phyloP scores from a whole-genome alignment of 1,139 yeast species.

The Pichia sp. region DNA sequence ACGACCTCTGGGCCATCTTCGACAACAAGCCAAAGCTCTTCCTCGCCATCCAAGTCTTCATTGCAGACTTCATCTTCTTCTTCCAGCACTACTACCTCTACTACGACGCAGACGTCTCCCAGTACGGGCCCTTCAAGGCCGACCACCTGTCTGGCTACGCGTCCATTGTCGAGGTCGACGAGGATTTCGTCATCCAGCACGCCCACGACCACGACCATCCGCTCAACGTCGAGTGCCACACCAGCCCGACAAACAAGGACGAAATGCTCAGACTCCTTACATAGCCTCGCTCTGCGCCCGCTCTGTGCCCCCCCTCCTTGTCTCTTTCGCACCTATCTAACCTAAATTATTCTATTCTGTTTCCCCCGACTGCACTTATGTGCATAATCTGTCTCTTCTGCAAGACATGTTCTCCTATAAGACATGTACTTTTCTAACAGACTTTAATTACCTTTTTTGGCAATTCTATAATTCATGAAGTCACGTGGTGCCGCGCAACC shows the following conservation, averaged over 20 bases:
- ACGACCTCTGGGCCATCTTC: constrained; percentile 24
- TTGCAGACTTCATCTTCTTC: constrained; percentile 29
- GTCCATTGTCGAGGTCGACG: constrained; percentile 29
- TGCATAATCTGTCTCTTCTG: too few relatives aligned
- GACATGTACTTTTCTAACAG: too few relatives aligned
- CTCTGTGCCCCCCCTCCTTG: too few relatives aligned
- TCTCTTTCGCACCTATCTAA: too few relatives aligned
- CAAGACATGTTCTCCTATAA: too few relatives aligned
- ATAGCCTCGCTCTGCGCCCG: neutral
- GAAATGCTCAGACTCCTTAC: constrained; percentile 28
- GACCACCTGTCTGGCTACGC: constrained; percentile 15
- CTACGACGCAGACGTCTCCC: constrained; percentile 21
- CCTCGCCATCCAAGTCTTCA: constrained; percentile 28
- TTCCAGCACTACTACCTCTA: constrained; percentile 32
- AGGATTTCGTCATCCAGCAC: constrained; percentile 29
- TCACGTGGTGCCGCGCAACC: constrained; percentile 18
- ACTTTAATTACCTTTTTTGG: too few relatives aligned
- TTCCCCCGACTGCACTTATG: too few relatives aligned
- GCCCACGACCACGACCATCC: constrained; percentile 31
- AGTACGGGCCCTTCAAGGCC: constrained; percentile 20
- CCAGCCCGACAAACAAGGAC: constrained; percentile 21
- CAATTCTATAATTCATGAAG: neutral
- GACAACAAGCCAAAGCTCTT: constrained; percentile 31
- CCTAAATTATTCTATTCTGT: too few relatives aligned
- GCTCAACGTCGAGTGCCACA: neutral